Evolutionary conservation across 495 filamentous ascomycete genomes (phyloP).

Genomic region (Xylaria sp.): DNA sequence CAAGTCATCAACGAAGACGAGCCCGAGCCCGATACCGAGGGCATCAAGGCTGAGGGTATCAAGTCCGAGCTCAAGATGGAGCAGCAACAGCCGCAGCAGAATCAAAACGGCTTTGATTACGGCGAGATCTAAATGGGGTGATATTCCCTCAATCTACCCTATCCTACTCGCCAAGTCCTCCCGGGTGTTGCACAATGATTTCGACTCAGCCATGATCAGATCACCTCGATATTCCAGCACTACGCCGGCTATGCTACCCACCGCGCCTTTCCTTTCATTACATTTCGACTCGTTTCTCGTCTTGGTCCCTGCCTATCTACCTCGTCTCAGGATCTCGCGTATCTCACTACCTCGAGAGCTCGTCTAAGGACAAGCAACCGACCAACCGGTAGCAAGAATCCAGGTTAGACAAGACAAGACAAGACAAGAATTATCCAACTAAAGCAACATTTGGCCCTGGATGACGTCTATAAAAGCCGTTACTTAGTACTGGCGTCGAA

Average conservation of each 20-base stretch:
- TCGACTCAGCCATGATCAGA: background rate
- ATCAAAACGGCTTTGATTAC: background rate
- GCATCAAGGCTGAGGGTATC: background rate
- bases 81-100: background rate
- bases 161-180: background rate
- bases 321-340: background rate
- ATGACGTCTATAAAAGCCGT: background rate
- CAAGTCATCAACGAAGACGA: background rate
- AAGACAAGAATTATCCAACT: too few species aligned
- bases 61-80: background rate
- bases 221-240: background rate
- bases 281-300: background rate
- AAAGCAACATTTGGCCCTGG: background rate
- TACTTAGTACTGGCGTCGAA: background rate
- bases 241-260: background rate
- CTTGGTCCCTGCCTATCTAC: background rate
- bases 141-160: too few species aligned
- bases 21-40: too few species aligned
- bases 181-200: background rate
- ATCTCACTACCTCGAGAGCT: background rate
- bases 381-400: too few species aligned
- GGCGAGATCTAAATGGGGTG: background rate
- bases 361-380: background rate
- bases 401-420: background rate
- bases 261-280: background rate